Evolutionary conservation across 345 rosid genomes (phyloP).

Genomic region (Acer negundo): DNA sequence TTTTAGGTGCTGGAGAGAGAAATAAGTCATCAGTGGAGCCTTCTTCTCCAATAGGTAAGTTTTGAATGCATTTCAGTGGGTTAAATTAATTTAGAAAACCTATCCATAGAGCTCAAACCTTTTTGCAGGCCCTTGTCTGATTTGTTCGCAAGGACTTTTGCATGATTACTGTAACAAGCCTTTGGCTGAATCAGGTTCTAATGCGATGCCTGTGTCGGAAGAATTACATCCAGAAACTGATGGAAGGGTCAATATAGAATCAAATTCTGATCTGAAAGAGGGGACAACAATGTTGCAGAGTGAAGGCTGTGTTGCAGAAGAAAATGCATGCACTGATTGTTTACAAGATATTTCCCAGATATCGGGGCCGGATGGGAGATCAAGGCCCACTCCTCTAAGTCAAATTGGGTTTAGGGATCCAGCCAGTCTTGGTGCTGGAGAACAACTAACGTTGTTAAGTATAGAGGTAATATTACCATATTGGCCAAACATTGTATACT

Average conservation of each 20-base stretch:
- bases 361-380: constrained; percentile 80
- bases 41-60: constrained; percentile 38
- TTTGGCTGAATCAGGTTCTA: constrained; percentile 33
- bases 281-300: constrained; percentile 25
- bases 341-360: constrained; percentile 79
- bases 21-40: constrained; percentile 22
- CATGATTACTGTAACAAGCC: constrained; percentile 25
- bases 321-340: constrained; percentile 27
- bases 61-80: constrained; percentile 10
- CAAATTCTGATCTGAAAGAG: constrained; percentile 26
- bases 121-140: constrained; percentile 40
- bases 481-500: neutral
- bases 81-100: neutral
- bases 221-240: constrained; percentile 33
- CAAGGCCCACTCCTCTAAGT: constrained; percentile 85
- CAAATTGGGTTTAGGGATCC: constrained; percentile 97
- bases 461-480: constrained; percentile 64
- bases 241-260: constrained; percentile 28
- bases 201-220: constrained; percentile 27
- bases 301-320: constrained; percentile 40
- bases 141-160: constrained; percentile 35
- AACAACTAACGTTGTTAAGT: constrained; percentile 84
- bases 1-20: constrained; percentile 35
- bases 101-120: constrained; percentile 14
- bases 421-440: constrained; percentile 93